phyloP scores from a whole-genome alignment of 2,329 filamentous ascomycete genomes.

The Nigrospora oryzae region DNA sequence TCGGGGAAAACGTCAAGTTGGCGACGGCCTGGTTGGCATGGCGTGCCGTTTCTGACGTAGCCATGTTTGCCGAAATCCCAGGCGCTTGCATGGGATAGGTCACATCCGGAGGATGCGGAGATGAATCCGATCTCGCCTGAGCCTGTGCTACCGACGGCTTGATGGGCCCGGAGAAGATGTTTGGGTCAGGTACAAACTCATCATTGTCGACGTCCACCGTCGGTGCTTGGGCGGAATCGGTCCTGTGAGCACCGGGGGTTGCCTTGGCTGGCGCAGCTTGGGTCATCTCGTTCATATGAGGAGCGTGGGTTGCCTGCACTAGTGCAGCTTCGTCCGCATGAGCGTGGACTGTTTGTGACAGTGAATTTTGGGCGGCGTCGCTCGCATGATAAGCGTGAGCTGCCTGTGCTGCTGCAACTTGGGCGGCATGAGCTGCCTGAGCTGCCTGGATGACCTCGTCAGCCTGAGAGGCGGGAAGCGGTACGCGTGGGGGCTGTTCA shows the following conservation, averaged over 20 bases:
- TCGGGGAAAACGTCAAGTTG: neutral
- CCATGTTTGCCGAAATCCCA: neutral
- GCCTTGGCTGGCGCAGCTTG: too few relatives aligned
- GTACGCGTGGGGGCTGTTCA: neutral
- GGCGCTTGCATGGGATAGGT: too few relatives aligned
- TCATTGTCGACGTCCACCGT: slow-evolving; percentile 18
- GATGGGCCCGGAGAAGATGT: slow-evolving; percentile 17
- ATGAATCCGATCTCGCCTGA: too few relatives aligned
- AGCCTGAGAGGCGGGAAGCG: too few relatives aligned
- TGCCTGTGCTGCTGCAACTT: neutral
- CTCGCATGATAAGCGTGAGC: neutral
- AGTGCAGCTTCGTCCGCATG: neutral
- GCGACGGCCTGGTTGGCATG: neutral
- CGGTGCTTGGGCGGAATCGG: slow-evolving; percentile 1
- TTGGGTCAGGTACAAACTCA: slow-evolving; percentile 22
- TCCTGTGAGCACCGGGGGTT: neutral
- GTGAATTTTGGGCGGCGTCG: too few relatives aligned
- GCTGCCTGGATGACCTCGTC: too few relatives aligned
- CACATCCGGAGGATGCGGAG: too few relatives aligned
- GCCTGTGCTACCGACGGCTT: slow-evolving; percentile 9
- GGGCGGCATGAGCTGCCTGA: too few relatives aligned
- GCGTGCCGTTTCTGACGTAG: neutral
- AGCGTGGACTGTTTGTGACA: too few relatives aligned
- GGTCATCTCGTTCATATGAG: too few relatives aligned
- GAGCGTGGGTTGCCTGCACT: neutral